A percentile compares a stretch with the other conserved stretches of the same genome.
Conservation (phyloP, 495 filamentous ascomycete genomes). For the Neurospora africana region DNA sequence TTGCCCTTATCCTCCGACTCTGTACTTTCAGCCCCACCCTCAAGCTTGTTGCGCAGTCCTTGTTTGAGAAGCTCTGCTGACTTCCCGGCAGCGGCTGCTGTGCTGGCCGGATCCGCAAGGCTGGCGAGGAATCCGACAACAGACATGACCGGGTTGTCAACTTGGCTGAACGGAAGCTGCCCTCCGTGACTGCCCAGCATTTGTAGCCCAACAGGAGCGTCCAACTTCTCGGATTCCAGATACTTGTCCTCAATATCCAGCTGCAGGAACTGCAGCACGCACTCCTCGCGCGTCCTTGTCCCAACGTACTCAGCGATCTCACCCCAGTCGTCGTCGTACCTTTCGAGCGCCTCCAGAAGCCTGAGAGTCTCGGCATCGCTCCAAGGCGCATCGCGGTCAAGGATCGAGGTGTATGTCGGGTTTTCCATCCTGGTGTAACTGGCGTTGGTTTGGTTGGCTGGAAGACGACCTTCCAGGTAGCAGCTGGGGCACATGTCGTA, state of each 20-base stretch:
- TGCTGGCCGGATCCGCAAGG: constrained; percentile 76
- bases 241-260: constrained; percentile 87
- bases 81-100: constrained; percentile 77
- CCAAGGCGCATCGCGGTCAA: constrained; percentile 79
- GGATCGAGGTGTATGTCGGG: constrained; percentile 57
- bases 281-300: constrained; percentile 88
- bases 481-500: constrained; percentile 86
- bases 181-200: constrained; percentile 54
- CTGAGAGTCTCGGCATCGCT: constrained; percentile 76
- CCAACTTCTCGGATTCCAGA: constrained; percentile 58
- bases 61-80: constrained; percentile 76
- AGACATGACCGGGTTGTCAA: constrained; percentile 91
- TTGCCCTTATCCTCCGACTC: constrained; percentile 35
- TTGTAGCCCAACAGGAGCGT: constrained; percentile 47
- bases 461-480: constrained; percentile 70
- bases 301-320: constrained; percentile 84
- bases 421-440: constrained; percentile 87
- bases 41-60: constrained; percentile 60
- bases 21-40: constrained; percentile 43
- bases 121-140: constrained; percentile 87
- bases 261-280: constrained; percentile 89
- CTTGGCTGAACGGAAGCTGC: constrained; percentile 72
- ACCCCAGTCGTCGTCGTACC: constrained; percentile 91
- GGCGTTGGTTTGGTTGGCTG: constrained; percentile 54
- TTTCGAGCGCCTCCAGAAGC: constrained; percentile 80